A percentile compares a stretch with the other conserved stretches of the same genome.
Conservation (phyloP, 73 alveolate species). For the Blepharisma stoltei region DNA sequence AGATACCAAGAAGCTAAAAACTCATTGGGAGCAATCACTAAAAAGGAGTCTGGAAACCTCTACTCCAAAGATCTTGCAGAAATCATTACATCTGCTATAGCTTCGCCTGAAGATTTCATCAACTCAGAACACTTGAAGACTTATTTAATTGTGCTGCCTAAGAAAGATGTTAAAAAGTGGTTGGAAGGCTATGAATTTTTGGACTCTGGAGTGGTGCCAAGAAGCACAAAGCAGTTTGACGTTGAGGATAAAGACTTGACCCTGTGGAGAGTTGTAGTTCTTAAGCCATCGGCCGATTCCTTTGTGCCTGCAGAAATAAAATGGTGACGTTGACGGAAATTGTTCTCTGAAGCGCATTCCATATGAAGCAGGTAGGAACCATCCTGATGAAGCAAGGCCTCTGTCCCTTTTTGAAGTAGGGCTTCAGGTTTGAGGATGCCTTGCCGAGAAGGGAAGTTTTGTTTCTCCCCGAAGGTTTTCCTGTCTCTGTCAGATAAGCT, state of each 20-base stretch:
- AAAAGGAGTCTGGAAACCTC: constrained; percentile 66
- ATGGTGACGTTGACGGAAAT: too few relatives aligned
- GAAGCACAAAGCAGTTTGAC: constrained; percentile 55
- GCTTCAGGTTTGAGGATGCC: too few relatives aligned
- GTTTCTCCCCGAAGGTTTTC: too few relatives aligned
- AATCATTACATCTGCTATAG: constrained; percentile 39
- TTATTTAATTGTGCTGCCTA: constrained; percentile 46
- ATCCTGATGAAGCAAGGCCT: too few relatives aligned
- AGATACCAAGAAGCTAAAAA: constrained; percentile 46
- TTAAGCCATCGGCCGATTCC: constrained; percentile 38
- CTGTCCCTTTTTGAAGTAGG: too few relatives aligned
- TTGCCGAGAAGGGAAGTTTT: too few relatives aligned
- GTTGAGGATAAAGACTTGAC: constrained; percentile 74
- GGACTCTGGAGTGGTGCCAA: constrained; percentile 49
- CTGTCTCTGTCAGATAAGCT: too few relatives aligned
- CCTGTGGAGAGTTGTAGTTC: constrained; percentile 71
- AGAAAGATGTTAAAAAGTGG: constrained; percentile 38
- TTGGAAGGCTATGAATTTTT: constrained; percentile 47
- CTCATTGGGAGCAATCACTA: constrained; percentile 31
- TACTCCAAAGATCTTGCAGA: constrained; percentile 62
- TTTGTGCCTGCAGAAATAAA: constrained; percentile 47
- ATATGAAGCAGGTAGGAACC: too few relatives aligned
- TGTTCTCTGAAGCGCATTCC: too few relatives aligned
- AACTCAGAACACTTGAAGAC: constrained; percentile 55
- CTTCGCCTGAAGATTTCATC: constrained; percentile 47